Evolutionary conservation across 2,329 filamentous ascomycete species (phyloP), one percentile per base, ranked within the genome.

Genomic region (Trichoderma sp.): DNA sequence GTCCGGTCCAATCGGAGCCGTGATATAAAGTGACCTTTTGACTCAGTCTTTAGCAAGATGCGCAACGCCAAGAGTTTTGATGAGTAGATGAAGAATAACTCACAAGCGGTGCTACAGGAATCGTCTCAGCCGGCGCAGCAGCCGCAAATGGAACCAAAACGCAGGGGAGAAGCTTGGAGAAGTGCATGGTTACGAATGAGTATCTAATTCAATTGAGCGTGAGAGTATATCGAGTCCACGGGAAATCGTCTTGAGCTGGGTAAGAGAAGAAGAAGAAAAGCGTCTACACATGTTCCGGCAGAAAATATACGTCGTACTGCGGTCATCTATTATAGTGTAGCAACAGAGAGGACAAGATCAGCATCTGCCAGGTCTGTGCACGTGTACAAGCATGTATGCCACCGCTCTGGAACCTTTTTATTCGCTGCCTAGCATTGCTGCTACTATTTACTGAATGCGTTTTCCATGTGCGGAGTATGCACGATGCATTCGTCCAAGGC

Each of bases 11-110:
- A 2, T 52, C 61, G 40, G 40, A 19, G 4, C 43, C 49, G 5
- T 24, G 61, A 56, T 64, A 56, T n/a, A 64, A 16, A 6, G 61
- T 56, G n/a, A 64, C 24, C 61, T 64, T 52, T 40, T 8, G 2
- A 13, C 11, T n/a, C 14, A 19, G 7, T 14, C 5, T 56, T 64
- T 56, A 64, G 52, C 24, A 19, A 19, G 16, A 29, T 8, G 7
- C 5, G 14, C 19, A 55, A 8, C 3, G n/a, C 37, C 19, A 10
- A 5, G 21, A 0, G 19, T 8, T 29, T 40, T 6, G 27, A n/a
- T 2, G n/a, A 4, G 14, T 47, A 21, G 47, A 21, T 24, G 19
- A 40, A 35, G 24, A 13, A 13, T 2, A 56, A 64, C 61, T 55
- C 10, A 64, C 61, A 3, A 43, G 8, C 5, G 61, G 61, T 13